A percentile compares a stretch with the other conserved stretches of the same genome.
Evolutionary conservation across 1,284 basidiomycete genomes (phyloP).

Genomic region (Sporisorium scitamineum): DNA sequence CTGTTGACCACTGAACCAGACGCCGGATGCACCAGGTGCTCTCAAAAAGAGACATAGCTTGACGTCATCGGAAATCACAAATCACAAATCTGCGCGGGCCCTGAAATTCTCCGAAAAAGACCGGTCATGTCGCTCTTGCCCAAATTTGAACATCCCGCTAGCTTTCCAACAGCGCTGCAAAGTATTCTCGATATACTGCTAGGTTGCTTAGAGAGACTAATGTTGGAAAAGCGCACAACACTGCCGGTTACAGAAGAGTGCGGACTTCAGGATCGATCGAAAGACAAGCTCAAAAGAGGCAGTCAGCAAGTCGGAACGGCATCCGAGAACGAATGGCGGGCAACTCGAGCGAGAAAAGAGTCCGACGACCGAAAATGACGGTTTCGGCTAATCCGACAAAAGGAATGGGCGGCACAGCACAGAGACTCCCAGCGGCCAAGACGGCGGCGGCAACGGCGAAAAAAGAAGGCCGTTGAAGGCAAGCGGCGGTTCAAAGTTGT

Average conservation of each 20-base stretch:
- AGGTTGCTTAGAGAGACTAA: background rate
- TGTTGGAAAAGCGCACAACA: background rate
- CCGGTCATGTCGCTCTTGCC: background rate
- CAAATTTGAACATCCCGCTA: background rate
- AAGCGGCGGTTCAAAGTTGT: conserved; percentile 2
- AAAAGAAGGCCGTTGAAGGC: background rate
- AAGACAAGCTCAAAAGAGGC: background rate
- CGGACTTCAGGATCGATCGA: background rate
- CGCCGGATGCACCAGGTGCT: too few species aligned
- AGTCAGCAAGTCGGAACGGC: background rate
- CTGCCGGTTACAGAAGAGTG: background rate
- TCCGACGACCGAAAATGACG: background rate
- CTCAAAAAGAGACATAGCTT: conserved; percentile 1
- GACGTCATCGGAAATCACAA: conserved; percentile 20
- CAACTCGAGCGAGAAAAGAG: background rate
- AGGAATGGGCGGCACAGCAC: background rate
- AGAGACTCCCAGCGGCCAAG: background rate
- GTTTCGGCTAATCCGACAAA: conserved; percentile 1
- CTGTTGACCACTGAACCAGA: too few species aligned
- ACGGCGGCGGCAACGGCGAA: background rate
- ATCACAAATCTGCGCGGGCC: conserved; percentile 6
- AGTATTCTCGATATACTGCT: too few species aligned
- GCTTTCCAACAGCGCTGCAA: background rate
- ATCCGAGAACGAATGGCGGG: background rate
- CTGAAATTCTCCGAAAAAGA: conserved; percentile 23